Evolutionary conservation across 2,329 filamentous ascomycete genomes (phyloP).

Genomic region (Trichoderma asperellum): DNA sequence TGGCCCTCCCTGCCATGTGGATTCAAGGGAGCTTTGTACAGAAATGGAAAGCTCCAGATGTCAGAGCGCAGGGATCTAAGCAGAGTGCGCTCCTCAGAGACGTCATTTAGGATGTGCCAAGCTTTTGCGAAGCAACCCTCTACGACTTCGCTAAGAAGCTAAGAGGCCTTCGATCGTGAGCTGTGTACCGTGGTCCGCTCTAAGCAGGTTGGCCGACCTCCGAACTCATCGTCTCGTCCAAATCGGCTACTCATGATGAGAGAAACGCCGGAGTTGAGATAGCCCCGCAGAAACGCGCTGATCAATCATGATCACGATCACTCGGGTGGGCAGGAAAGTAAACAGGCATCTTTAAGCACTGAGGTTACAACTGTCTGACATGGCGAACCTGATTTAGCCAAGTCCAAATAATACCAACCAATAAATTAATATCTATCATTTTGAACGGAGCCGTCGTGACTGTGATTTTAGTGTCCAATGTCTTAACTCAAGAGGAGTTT

Average conservation of each 20-base stretch:
- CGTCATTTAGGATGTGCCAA: conserved; percentile 14
- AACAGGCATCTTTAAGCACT: conserved; percentile 5
- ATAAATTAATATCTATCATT: not conserved
- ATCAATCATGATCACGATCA: not conserved
- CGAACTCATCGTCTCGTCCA: conserved; percentile 1
- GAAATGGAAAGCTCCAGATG: conserved; percentile 7
- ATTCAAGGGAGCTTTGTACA: not conserved
- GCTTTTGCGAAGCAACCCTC: not conserved
- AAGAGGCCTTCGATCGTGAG: not conserved
- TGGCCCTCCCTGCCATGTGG: conserved; percentile 8
- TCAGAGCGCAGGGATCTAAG: not conserved
- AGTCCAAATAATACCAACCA: conserved; percentile 6
- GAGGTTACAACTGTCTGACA: conserved; percentile 6
- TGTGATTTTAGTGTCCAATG: conserved; percentile 8
- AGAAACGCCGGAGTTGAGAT: not conserved
- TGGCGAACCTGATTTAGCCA: not conserved
- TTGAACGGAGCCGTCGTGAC: conserved; percentile 1
- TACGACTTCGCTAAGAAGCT: not conserved
- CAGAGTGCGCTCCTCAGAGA: conserved; percentile 4
- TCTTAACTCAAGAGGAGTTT: not conserved
- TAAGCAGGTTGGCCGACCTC: not conserved
- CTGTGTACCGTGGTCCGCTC: conserved; percentile 6
- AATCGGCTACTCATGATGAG: conserved; percentile 6
- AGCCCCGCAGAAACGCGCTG: conserved; percentile 12
- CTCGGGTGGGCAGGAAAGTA: conserved; percentile 1